phyloP scores from a whole-genome alignment of 2,329 filamentous ascomycete species.

The Cladosporium sp. region DNA sequence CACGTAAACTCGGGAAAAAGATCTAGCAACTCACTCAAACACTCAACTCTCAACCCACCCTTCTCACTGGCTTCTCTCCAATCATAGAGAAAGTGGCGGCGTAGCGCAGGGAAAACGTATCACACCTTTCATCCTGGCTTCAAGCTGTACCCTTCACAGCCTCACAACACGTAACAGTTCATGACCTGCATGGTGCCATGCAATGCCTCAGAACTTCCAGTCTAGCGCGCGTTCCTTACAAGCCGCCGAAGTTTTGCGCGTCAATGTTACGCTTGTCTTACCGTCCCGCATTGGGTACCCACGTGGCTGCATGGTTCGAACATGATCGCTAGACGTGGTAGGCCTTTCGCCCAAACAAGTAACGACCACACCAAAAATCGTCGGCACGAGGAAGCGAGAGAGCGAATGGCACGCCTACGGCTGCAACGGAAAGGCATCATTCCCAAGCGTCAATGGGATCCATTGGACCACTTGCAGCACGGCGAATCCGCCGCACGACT shows the following conservation, averaged over 20 bases:
- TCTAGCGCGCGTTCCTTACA: background rate
- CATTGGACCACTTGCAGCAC: background rate
- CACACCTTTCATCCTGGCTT: too few relatives aligned
- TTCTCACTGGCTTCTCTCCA: too few relatives aligned
- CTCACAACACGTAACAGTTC: too few relatives aligned
- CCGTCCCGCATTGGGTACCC: background rate
- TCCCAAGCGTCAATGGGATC: background rate
- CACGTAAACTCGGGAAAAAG: too few relatives aligned
- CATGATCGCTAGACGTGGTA: background rate
- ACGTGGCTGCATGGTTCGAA: background rate
- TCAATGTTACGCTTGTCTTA: background rate
- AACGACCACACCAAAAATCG: background rate
- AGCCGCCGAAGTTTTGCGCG: background rate
- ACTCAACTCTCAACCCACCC: too few relatives aligned
- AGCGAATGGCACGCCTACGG: background rate
- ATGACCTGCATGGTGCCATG: too few relatives aligned
- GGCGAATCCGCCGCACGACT: background rate
- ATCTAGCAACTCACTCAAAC: too few relatives aligned
- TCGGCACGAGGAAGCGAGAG: background rate
- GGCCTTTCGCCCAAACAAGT: background rate
- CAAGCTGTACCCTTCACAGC: too few relatives aligned
- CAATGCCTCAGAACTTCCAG: background rate
- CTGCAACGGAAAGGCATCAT: background rate
- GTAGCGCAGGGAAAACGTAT: too few relatives aligned
- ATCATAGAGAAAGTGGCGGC: too few relatives aligned